Percentiles rank a stretch among this genome's conserved stretches.
Conservation (phyloP, 352 stramenopile genomes). For the Pythium aphanidermatum region DNA sequence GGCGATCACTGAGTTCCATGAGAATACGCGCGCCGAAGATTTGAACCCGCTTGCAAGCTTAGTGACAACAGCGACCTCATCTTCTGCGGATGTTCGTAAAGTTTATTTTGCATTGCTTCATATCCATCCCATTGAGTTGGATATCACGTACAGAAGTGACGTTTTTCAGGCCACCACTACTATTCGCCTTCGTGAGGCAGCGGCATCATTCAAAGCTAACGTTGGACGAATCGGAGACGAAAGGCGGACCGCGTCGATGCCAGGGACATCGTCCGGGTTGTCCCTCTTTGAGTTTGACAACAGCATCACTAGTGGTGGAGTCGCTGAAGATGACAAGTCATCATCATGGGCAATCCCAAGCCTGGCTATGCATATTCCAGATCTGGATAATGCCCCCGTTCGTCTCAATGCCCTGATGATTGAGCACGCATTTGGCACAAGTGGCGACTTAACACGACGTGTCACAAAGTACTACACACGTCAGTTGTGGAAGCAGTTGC, state of each 20-base stretch:
- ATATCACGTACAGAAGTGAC: slow-evolving; percentile 86
- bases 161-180: slow-evolving; percentile 70
- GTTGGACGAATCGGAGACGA: slow-evolving; percentile 22
- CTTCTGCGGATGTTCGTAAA: slow-evolving; percentile 68
- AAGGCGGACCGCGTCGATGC: slow-evolving; percentile 30
- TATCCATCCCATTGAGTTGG: slow-evolving; percentile 84
- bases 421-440: slow-evolving; percentile 87
- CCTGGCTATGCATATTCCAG: slow-evolving; percentile 81
- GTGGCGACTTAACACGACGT: slow-evolving; percentile 66
- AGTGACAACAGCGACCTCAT: slow-evolving; percentile 52
- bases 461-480: slow-evolving; percentile 89
- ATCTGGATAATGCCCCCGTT: slow-evolving; percentile 86
- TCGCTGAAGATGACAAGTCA: slow-evolving; percentile 38
- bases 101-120: slow-evolving; percentile 87
- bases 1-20: slow-evolving; percentile 62
- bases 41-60: slow-evolving; percentile 75
- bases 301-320: background rate
- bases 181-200: slow-evolving; percentile 48
- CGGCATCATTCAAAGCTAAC: slow-evolving; percentile 21
- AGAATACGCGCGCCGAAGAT: slow-evolving; percentile 73
- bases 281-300: slow-evolving; percentile 28
- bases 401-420: slow-evolving; percentile 85
- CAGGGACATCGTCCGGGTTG: slow-evolving; percentile 14
- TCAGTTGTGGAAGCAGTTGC: slow-evolving; percentile 85
- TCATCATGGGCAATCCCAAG: slow-evolving; percentile 79